Evolutionary conservation across 176 grass and related monocot species (phyloP).

Genomic region (Aegilops umbellulata): DNA sequence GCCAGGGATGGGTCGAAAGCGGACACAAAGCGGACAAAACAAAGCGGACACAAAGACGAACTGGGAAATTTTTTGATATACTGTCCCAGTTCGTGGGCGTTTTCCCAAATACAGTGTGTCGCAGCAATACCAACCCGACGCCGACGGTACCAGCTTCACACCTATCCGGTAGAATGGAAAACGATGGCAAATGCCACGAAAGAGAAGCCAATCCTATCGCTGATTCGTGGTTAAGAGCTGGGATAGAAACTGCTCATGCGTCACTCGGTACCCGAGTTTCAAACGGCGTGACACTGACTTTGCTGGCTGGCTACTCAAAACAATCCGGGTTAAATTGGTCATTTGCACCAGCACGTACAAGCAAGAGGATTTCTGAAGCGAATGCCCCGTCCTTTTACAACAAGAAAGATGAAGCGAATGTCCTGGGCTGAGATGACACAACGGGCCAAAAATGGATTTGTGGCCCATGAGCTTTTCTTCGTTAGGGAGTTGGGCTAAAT

Average conservation of each 20-base stretch:
- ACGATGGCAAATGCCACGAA: background rate
- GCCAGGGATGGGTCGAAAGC: too few relatives aligned
- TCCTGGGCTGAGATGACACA: background rate
- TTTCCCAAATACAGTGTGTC: too few relatives aligned
- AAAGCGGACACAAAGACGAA: too few relatives aligned
- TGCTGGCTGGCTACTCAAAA: background rate
- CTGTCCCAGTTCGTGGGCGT: too few relatives aligned
- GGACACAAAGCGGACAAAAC: too few relatives aligned
- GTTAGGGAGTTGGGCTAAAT: background rate
- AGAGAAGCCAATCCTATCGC: background rate
- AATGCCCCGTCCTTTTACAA: too few relatives aligned
- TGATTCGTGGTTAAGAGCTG: background rate
- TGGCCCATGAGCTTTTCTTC: background rate
- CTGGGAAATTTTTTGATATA: too few relatives aligned
- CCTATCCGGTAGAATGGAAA: background rate
- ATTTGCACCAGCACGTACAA: background rate
- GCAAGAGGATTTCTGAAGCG: background rate
- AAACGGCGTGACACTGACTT: background rate
- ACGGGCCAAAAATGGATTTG: background rate
- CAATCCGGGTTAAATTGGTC: background rate
- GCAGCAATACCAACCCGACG: too few relatives aligned
- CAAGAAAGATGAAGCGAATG: background rate
- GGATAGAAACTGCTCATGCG: background rate
- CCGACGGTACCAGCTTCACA: background rate
- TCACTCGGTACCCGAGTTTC: background rate